phyloP scores from a whole-genome alignment of 164 flowering plant species.

The Kingdonia uniflora region DNA sequence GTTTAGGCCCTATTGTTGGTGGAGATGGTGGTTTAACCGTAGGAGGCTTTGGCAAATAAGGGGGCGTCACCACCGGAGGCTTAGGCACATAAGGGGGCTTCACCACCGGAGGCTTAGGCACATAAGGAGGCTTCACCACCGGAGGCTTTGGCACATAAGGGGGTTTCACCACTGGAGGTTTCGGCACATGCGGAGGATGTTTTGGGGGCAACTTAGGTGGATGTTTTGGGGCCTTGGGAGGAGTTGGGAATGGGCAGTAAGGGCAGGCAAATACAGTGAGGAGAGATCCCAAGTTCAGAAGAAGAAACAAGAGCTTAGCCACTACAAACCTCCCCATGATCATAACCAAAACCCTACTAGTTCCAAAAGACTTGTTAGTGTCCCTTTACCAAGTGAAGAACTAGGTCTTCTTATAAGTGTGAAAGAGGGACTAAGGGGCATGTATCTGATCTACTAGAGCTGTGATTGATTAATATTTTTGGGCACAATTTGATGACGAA shows the following conservation, averaged over 20 bases:
- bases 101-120: neutral
- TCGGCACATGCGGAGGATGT: neutral
- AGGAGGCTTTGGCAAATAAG: constrained; percentile 11
- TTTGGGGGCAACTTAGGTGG: constrained; percentile 21
- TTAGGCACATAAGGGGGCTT: constrained; percentile 6
- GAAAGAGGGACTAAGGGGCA: neutral
- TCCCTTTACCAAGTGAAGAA: neutral
- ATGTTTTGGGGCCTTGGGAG: constrained; percentile 5
- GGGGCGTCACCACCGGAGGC: constrained; percentile 8
- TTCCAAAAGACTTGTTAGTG: neutral
- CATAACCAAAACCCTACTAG: neutral
- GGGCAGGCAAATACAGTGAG: constrained; percentile 30
- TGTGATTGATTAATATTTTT: too few species aligned
- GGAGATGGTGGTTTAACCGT: constrained; percentile 2
- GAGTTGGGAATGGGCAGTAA: constrained; percentile 24
- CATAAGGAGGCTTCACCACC: too few species aligned
- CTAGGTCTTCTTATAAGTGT: neutral
- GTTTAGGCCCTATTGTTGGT: constrained; percentile 5
- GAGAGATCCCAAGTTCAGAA: constrained; percentile 18
- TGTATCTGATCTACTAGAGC: too few species aligned
- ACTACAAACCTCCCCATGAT: constrained; percentile 15
- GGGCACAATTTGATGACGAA: neutral
- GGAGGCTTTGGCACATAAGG: constrained; percentile 10
- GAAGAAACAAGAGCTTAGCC: constrained; percentile 17
- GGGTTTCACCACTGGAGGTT: constrained; percentile 10